A percentile compares a stretch with the other conserved stretches of the same genome.
phyloP scores from a whole-genome alignment of 306 rosid species.

The Senna tora region DNA sequence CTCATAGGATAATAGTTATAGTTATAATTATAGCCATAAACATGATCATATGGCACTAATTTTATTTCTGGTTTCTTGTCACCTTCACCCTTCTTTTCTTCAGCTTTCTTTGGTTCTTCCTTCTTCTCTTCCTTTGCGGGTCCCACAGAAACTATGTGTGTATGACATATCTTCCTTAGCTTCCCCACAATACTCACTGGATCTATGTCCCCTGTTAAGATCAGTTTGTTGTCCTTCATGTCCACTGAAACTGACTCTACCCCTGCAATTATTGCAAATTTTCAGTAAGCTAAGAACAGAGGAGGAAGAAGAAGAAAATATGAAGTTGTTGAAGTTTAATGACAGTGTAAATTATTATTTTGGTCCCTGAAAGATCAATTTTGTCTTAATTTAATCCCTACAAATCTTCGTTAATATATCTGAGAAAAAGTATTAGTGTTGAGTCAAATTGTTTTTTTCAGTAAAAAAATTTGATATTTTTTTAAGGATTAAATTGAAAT shows the following conservation, averaged over 20 bases:
- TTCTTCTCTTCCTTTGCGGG: constrained; percentile 60
- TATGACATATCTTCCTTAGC: constrained; percentile 39
- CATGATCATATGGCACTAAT: background rate
- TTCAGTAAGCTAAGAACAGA: background rate
- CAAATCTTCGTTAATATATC: too few species aligned
- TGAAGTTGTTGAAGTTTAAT: too few species aligned
- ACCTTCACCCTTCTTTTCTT: background rate
- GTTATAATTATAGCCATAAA: background rate
- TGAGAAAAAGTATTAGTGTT: too few species aligned
- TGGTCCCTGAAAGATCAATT: too few species aligned
- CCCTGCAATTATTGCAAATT: constrained; percentile 45
- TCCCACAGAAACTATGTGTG: constrained; percentile 50
- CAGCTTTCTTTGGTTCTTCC: constrained; percentile 22
- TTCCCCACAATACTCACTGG: constrained; percentile 47
- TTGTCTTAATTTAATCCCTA: too few species aligned
- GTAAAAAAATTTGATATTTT: too few species aligned
- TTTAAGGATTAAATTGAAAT: too few species aligned
- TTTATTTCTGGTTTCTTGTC: constrained; percentile 27
- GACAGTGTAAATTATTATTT: too few species aligned
- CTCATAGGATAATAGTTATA: constrained; percentile 3
- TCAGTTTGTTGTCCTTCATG: constrained; percentile 51
- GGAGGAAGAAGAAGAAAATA: background rate
- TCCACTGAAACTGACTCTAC: constrained; percentile 56
- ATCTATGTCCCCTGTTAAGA: constrained; percentile 52
- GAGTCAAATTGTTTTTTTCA: too few species aligned